Evolutionary conservation across 257 asterid species (phyloP).

Genomic region (Przewalskia tangutica): DNA sequence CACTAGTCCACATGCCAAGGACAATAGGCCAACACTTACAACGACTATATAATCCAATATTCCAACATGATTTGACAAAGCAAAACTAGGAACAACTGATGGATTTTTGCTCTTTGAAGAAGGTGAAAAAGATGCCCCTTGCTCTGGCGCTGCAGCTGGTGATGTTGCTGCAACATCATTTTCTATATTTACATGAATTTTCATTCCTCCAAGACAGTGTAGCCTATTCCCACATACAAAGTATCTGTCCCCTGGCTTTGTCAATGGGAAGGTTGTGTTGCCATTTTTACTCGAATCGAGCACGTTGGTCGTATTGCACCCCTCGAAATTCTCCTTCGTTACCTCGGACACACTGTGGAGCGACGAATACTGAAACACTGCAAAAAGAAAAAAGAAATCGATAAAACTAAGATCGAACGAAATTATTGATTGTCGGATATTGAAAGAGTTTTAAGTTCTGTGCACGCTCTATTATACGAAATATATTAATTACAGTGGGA

Average conservation of each 20-base stretch:
- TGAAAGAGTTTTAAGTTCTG: not conserved
- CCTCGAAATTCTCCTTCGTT: constrained; percentile 31
- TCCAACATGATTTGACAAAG: not conserved
- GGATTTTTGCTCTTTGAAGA: constrained; percentile 45
- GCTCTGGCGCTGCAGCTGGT: constrained; percentile 29
- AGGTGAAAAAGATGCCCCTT: constrained; percentile 27
- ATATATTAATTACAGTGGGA: not conserved
- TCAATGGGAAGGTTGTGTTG: constrained; percentile 42
- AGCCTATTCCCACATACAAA: constrained; percentile 58
- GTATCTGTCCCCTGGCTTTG: constrained; percentile 45
- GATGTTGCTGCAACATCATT: constrained; percentile 9
- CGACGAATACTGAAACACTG: constrained; percentile 65
- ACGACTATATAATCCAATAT: not conserved
- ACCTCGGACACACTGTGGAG: constrained; percentile 54
- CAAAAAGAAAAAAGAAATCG: not conserved
- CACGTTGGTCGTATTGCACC: constrained; percentile 59
- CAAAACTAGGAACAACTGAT: constrained; percentile 14
- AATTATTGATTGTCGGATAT: not conserved
- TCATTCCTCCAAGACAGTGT: constrained; percentile 82
- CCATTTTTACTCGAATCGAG: constrained; percentile 57
- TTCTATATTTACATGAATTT: constrained; percentile 43
- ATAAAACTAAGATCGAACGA: not conserved
- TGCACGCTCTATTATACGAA: not conserved
- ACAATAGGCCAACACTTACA: not conserved
- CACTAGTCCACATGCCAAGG: not conserved